Conservation (phyloP, 306 rosid genomes). For the Pterocarpus macrocarpus region DNA sequence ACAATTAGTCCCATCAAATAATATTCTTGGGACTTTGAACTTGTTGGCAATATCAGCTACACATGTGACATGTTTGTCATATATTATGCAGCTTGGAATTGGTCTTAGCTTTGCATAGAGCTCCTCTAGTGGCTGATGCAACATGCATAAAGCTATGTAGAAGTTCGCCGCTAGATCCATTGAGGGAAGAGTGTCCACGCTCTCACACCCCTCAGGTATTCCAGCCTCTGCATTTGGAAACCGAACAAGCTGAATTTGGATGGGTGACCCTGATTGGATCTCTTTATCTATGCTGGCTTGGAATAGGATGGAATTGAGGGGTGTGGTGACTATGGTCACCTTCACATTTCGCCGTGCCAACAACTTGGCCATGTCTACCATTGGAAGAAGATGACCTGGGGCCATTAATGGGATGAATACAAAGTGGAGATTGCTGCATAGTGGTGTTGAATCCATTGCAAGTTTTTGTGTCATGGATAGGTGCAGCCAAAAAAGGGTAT, state of each 20-base stretch:
- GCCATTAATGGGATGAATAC: slow-evolving; percentile 72
- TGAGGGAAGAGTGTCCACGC: slow-evolving; percentile 62
- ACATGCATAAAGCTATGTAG: slow-evolving; percentile 46
- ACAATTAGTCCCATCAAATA: slow-evolving; percentile 50
- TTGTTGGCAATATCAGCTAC: slow-evolving; percentile 41
- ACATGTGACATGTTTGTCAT: slow-evolving; percentile 50
- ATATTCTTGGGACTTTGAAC: slow-evolving; percentile 59
- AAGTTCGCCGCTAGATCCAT: slow-evolving; percentile 46
- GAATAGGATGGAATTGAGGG: slow-evolving; percentile 61
- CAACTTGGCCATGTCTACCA: slow-evolving; percentile 71
- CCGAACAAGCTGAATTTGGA: slow-evolving; percentile 50
- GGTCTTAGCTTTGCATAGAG: slow-evolving; percentile 41
- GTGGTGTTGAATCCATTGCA: slow-evolving; percentile 38
- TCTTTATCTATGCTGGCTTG: slow-evolving; percentile 47
- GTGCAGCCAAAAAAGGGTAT: no score
- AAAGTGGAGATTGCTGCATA: slow-evolving; percentile 57
- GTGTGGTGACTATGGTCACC: slow-evolving; percentile 69
- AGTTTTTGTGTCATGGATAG: not conserved
- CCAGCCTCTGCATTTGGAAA: slow-evolving; percentile 49
- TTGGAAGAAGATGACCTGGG: slow-evolving; percentile 79
- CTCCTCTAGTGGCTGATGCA: slow-evolving; percentile 51
- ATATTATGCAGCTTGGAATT: slow-evolving; percentile 55
- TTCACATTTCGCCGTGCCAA: slow-evolving; percentile 57
- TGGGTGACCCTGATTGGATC: slow-evolving; percentile 40
- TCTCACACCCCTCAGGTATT: slow-evolving; percentile 61